These are phyloP conservation scores for Psidium friedrichsthalianum DNA, from an alignment of 345 rosid species.

Conservation along the genomic window DNA sequence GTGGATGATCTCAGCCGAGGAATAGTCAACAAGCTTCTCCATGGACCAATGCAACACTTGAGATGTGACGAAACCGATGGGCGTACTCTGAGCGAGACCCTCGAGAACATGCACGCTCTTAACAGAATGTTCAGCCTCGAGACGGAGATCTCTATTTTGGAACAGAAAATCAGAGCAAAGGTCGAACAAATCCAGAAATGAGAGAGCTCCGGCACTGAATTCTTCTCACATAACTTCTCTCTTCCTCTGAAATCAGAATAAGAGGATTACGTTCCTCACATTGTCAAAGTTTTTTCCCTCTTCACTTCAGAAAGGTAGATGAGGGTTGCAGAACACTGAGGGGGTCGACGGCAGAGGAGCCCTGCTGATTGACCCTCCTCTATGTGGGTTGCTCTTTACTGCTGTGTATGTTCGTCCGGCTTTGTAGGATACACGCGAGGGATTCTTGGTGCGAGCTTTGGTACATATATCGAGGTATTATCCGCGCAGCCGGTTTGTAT, in stretches of 20 bases:
- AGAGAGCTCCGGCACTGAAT: background rate
- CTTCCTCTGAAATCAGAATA: background rate
- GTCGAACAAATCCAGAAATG: slow-evolving; percentile 22
- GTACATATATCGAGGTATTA: background rate
- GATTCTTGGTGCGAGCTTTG: background rate
- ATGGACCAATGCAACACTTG: slow-evolving; percentile 49
- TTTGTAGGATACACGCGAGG: background rate
- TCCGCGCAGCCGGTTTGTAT: background rate
- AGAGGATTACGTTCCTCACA: background rate
- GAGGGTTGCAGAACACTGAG: background rate
- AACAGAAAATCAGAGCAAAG: slow-evolving; percentile 36
- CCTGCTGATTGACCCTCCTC: background rate
- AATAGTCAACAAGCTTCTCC: slow-evolving; percentile 39
- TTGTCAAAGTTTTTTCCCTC: background rate
- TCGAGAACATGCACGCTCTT: slow-evolving; percentile 45
- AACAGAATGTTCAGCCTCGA: slow-evolving; percentile 45
- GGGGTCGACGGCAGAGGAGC: background rate
- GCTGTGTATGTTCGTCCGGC: background rate
- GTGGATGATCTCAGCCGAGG: slow-evolving; percentile 44
- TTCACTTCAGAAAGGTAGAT: background rate
- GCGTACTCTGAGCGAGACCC: slow-evolving; percentile 32
- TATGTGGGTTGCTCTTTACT: background rate
- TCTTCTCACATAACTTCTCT: background rate
- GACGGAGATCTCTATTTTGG: slow-evolving; percentile 33
- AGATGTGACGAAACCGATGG: slow-evolving; percentile 36